Conservation (phyloP, 257 asterid genomes). For the Paulownia fortunei region DNA sequence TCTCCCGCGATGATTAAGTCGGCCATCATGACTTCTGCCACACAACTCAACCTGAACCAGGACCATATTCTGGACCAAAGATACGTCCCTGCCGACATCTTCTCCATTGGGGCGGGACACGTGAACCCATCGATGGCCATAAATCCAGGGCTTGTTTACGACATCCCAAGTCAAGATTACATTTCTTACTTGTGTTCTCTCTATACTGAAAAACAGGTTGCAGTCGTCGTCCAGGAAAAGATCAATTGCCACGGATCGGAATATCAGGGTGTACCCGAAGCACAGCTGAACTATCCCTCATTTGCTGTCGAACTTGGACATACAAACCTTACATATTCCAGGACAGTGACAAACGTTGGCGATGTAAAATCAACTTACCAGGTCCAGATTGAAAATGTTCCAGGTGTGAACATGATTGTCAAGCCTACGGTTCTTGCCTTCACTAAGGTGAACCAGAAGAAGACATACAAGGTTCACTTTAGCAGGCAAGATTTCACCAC, state of each 20-base stretch:
- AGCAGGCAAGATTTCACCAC: not conserved
- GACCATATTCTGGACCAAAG: not conserved
- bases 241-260: not conserved
- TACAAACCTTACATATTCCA: not conserved
- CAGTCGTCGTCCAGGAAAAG: not conserved
- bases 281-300: slow-evolving; percentile 42
- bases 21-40: slow-evolving; percentile 35
- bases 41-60: not conserved
- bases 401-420: slow-evolving; percentile 13
- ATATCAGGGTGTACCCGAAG: slow-evolving; percentile 13
- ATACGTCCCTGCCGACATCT: slow-evolving; percentile 14
- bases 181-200: slow-evolving; percentile 26
- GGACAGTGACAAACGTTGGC: slow-evolving; percentile 47
- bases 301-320: slow-evolving; percentile 13
- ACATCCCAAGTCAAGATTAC: slow-evolving; percentile 26
- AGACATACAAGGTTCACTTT: slow-evolving; percentile 18
- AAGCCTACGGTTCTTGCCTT: slow-evolving; percentile 19
- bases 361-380: slow-evolving; percentile 27
- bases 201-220: slow-evolving; percentile 27
- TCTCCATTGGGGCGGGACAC: slow-evolving; percentile 36
- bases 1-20: slow-evolving; percentile 40
- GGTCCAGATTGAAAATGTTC: slow-evolving; percentile 4
- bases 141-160: slow-evolving; percentile 40
- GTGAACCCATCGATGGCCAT: slow-evolving; percentile 27
- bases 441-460: slow-evolving; percentile 21